These are phyloP conservation scores for Phytomonas francai DNA, from an alignment of 208 protist genomes.

Conservation along the genomic window DNA sequence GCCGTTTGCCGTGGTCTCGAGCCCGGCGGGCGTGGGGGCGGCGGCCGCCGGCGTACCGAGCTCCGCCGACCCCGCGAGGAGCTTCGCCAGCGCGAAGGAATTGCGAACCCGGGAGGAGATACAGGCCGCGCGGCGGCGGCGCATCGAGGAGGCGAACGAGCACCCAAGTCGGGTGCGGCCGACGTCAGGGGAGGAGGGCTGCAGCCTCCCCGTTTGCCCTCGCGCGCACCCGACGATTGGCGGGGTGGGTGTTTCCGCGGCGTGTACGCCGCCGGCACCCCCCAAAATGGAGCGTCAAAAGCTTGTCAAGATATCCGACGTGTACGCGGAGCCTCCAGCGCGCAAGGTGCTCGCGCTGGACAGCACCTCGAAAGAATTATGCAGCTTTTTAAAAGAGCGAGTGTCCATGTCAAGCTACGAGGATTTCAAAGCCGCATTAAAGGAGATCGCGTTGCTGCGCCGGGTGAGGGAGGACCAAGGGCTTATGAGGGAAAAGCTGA, in stretches of 20 bases:
- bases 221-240: neutral
- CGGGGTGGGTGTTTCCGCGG: neutral
- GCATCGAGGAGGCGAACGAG: conserved; percentile 23
- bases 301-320: neutral
- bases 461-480: conserved; percentile 7
- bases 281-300: neutral
- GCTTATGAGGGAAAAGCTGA: conserved; percentile 12
- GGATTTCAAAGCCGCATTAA: conserved; percentile 43
- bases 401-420: conserved; percentile 44
- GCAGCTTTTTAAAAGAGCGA: conserved; percentile 61
- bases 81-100: conserved; percentile 23
- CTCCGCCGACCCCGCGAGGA: conserved; percentile 23
- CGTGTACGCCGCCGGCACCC: too few relatives aligned
- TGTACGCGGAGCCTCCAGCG: too few relatives aligned
- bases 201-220: conserved; percentile 3
- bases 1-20: conserved; percentile 14
- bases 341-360: conserved; percentile 16
- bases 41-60: conserved; percentile 11
- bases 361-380: conserved; percentile 70
- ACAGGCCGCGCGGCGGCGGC: conserved; percentile 15
- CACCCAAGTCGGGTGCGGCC: conserved; percentile 5
- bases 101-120: conserved; percentile 13
- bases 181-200: neutral
- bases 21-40: neutral
- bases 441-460: conserved; percentile 35